Evolutionary conservation across 1,284 basidiomycete species (phyloP).

Genomic region (Pyrrhoderma lamaoense): DNA sequence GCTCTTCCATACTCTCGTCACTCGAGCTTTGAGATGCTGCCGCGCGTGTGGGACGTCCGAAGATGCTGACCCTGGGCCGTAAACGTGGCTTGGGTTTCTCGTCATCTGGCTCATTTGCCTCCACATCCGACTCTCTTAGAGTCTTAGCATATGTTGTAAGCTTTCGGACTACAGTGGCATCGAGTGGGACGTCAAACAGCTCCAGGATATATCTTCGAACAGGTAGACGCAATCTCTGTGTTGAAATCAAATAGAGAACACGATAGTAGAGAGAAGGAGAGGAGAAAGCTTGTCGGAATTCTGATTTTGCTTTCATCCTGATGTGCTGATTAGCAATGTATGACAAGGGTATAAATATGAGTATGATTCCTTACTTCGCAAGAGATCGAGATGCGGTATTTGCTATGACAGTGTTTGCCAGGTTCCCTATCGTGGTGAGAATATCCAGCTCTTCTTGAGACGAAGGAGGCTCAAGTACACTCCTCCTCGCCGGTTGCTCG

Average conservation of each 20-base stretch:
- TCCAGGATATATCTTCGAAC: conserved; percentile 91
- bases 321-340: not conserved
- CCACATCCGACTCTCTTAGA: conserved; percentile 29
- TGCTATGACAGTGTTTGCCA: conserved; percentile 94
- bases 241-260: conserved; percentile 78
- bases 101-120: not conserved
- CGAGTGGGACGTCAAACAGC: conserved; percentile 79
- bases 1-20: conserved; percentile 13
- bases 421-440: conserved; percentile 84
- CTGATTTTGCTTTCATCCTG: conserved; percentile 77
- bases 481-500: conserved; percentile 36
- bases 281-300: conserved; percentile 68
- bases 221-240: conserved; percentile 82
- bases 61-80: conserved; percentile 45
- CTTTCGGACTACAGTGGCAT: conserved; percentile 46
- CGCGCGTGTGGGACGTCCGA: conserved; percentile 42
- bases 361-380: conserved; percentile 51
- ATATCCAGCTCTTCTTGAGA: conserved; percentile 78
- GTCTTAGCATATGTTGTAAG: conserved; percentile 44
- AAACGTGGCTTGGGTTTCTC: conserved; percentile 31
- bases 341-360: not conserved
- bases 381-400: conserved; percentile 86
- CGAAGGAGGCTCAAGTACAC: conserved; percentile 56
- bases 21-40: conserved; percentile 48
- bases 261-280: conserved; percentile 78